Conservation (phyloP, 192 early-diverging fungal genomes). For the Phlyctochytrium bullatum region DNA sequence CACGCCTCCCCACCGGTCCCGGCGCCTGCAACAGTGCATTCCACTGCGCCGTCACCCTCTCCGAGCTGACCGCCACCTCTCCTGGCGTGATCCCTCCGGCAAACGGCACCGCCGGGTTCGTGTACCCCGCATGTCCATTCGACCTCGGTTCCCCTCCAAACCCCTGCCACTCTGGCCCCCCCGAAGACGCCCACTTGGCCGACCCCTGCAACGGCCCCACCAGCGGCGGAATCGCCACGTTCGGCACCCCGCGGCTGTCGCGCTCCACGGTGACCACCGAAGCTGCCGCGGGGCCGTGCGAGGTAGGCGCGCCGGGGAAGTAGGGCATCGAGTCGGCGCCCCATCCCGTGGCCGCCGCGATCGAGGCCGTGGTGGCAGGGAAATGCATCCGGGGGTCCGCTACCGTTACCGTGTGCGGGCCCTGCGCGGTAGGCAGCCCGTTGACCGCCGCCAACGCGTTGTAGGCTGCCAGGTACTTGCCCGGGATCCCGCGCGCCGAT, state of each 20-base stretch:
- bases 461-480: conserved; percentile 19
- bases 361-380: conserved; percentile 4
- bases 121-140: neutral
- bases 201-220: conserved; percentile 21
- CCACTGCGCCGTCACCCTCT: neutral
- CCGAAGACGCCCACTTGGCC: conserved; percentile 3
- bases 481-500: conserved; percentile 14
- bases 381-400: neutral
- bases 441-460: conserved; percentile 20
- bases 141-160: conserved; percentile 7
- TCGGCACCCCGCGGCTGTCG: neutral
- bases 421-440: conserved; percentile 10
- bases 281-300: neutral
- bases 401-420: neutral
- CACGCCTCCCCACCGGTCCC: conserved; percentile 22
- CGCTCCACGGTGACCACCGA: too few relatives aligned
- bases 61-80: neutral
- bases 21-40: conserved; percentile 10
- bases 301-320: neutral
- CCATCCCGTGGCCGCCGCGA: neutral
- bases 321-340: neutral
- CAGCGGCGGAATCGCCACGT: conserved; percentile 12
- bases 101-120: conserved; percentile 3
- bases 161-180: conserved; percentile 17
- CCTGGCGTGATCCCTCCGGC: neutral